Percentiles rank a stretch among this genome's conserved stretches.
Conservation (phyloP, 2,329 filamentous ascomycete species). For the Akanthomyces lecanii region DNA sequence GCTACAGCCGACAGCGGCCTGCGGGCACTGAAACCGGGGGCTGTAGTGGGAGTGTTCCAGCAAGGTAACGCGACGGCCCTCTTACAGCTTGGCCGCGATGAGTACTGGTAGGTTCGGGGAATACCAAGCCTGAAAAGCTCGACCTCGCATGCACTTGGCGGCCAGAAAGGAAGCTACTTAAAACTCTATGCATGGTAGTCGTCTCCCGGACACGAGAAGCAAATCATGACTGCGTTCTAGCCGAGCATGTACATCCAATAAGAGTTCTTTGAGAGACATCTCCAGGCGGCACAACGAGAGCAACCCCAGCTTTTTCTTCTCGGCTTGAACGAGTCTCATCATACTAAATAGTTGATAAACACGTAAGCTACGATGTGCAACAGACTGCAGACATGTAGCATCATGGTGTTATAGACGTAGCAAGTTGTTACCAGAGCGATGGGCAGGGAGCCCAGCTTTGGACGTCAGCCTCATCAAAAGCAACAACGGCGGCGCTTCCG, state of each 20-base stretch:
- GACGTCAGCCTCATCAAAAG: background rate
- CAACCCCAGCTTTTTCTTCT: no score
- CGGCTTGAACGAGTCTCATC: no score
- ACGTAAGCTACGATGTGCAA: no score
- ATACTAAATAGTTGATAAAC: no score
- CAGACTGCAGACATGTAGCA: no score
- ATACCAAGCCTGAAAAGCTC: background rate
- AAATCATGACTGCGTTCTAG: no score
- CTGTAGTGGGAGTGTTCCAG: constrained; percentile 2
- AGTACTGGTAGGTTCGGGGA: no score
- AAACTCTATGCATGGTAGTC: no score
- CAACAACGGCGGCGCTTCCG: background rate
- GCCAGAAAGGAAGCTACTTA: background rate
- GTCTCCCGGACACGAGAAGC: no score
- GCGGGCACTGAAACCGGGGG: background rate
- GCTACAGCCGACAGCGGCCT: background rate
- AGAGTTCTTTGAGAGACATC: no score
- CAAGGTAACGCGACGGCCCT: background rate
- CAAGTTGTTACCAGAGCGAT: background rate
- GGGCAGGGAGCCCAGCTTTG: background rate
- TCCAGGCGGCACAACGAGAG: no score
- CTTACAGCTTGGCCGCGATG: background rate
- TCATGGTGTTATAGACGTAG: background rate
- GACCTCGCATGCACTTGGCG: background rate
- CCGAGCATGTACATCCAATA: no score